Percentiles rank a stretch among this genome's conserved stretches.
Conservation (phyloP, 305 asterid species). For the Caryopteris hybrid region DNA sequence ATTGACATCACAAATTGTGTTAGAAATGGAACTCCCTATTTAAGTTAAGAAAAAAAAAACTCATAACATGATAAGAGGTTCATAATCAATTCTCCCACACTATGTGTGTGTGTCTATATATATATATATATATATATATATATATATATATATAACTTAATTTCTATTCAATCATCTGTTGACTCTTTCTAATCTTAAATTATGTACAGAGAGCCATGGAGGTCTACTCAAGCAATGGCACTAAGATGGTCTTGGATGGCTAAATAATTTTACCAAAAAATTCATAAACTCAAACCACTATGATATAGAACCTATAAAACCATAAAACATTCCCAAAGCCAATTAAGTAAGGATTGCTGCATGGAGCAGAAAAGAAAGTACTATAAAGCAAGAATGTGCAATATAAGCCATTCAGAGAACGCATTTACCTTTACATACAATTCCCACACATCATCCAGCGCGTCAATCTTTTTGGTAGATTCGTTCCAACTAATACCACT, state of each 20-base stretch:
- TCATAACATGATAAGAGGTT: not conserved
- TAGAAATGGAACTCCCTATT: not conserved
- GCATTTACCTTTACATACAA: conserved; percentile 21
- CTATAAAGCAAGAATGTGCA: not conserved
- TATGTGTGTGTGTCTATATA: no score
- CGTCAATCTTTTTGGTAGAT: conserved; percentile 22
- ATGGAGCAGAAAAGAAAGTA: not conserved
- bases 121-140: no score
- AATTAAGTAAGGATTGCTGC: not conserved
- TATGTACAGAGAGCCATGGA: no score
- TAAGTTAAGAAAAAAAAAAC: not conserved
- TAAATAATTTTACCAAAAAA: no score
- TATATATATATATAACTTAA: no score
- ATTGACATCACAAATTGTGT: not conserved
- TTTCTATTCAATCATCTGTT: no score
- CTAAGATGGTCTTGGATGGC: no score
- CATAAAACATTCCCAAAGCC: not conserved
- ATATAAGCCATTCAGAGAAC: not conserved
- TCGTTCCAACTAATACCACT: conserved; percentile 24
- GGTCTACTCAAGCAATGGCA: not conserved
- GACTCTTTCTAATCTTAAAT: no score
- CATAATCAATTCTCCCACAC: not conserved
- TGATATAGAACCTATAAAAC: not conserved
- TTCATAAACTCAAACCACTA: not conserved
- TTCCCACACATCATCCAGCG: conserved; percentile 29